Base-by-base conservation (phyloP, 2,329 filamentous ascomycete species). In the Sclerotinia borealis region DNA sequence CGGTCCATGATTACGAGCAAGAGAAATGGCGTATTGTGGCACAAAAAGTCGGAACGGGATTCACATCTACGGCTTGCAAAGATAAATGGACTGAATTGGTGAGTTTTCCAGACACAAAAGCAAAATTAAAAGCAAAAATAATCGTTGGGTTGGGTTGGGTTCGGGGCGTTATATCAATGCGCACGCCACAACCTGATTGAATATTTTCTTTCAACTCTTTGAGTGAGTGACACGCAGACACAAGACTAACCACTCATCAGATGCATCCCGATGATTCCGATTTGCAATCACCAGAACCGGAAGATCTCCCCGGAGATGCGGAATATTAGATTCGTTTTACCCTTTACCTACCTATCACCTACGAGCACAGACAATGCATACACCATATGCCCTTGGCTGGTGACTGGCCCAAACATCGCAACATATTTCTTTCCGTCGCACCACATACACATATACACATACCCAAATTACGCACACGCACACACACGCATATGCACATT, bases 11-110 rank as follows among this genome's bases (percentile, higher is more conserved):
- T 76, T 93, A 93, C 79, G 91, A 95, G 74, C 90, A 89, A 78
- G 92, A 96, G 76, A 92, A 92, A 75, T 97, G 93, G 93, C 89
- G 92, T 70, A 91, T 96, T 73, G 87, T 96, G 67, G 89, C 93
- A 65, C 90, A 90, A 72, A 96, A 96, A 77, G 89, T 97, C 71
- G 93, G 93, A 66, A 90, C 88, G 58, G 92, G 93, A 52, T 96
- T 96, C 74, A 95, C 92, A 43, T 91, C 93, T 47, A 85, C 86
- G 41, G 91, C 92, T 50, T 97, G 93, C 78, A 89, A 89, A 75
- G 92, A 96, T 51, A 75, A 75, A 65, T 73, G 73, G 50, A 67
- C 67, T 62, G 73, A 75, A 59, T 73, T 75, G 41, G 60, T 62
- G 31, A 62, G 60, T 62, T 59, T 17, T 22, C 29, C 4, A 10